Evolutionary conservation across 2,329 filamentous ascomycete genomes (phyloP).

Genomic region (Emydomyces testavorans): DNA sequence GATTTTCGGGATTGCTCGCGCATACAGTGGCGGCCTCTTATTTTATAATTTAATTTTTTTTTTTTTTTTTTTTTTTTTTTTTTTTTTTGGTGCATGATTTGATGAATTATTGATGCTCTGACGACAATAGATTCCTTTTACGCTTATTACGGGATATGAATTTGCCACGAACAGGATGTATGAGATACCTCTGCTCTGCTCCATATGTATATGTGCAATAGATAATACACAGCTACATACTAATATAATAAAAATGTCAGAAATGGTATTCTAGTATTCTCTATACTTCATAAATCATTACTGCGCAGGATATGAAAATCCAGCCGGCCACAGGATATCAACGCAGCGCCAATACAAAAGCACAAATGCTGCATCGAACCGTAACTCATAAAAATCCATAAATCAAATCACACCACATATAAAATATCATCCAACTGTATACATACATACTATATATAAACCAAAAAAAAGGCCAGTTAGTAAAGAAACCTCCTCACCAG

Average conservation of each 20-base stretch:
- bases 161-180: not conserved
- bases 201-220: not conserved
- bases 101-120: not conserved
- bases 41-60: not conserved
- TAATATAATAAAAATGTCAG: too few relatives aligned
- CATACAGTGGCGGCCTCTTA: not conserved
- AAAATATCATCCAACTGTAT: too few relatives aligned
- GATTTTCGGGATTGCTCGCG: not conserved
- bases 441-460: not conserved
- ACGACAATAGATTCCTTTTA: too few relatives aligned
- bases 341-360: not conserved
- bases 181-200: not conserved
- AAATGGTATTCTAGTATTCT: too few relatives aligned
- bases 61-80: not conserved
- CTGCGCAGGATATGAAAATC: too few relatives aligned
- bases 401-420: too few relatives aligned
- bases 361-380: not conserved
- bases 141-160: not conserved
- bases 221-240: too few relatives aligned
- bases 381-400: not conserved
- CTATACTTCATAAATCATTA: too few relatives aligned
- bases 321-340: too few relatives aligned
- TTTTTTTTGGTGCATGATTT: not conserved
- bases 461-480: not conserved
- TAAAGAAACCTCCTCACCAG: constrained; percentile 6